Evolutionary conservation across 1,139 yeast genomes (phyloP).

Genomic region (Arxiozyma bovina): DNA sequence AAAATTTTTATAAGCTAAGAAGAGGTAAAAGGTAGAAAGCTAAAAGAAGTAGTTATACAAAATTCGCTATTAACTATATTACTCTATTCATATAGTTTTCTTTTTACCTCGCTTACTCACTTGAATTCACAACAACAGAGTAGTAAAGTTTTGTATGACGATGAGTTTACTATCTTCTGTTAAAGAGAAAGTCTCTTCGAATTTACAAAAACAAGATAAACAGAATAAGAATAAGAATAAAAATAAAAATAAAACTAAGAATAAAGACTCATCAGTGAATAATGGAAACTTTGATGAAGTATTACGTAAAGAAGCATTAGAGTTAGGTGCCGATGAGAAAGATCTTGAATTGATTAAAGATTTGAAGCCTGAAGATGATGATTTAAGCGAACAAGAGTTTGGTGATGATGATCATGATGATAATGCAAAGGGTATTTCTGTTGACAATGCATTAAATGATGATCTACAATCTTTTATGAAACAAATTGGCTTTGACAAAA

Average conservation of each 20-base stretch:
- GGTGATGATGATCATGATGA: slow-evolving; percentile 33
- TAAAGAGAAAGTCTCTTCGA: slow-evolving; percentile 46
- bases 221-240: slow-evolving; percentile 15
- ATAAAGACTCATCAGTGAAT: slow-evolving; percentile 8
- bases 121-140: not conserved
- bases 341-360: slow-evolving; percentile 50
- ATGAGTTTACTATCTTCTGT: slow-evolving; percentile 34
- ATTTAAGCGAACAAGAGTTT: slow-evolving; percentile 58
- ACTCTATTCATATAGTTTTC: too few species aligned
- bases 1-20: not conserved
- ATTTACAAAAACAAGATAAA: slow-evolving; percentile 26
- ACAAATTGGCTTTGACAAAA: slow-evolving; percentile 50
- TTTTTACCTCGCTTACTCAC: too few species aligned
- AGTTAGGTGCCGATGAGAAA: slow-evolving; percentile 65
- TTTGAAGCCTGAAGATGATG: slow-evolving; percentile 48
- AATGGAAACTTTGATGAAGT: slow-evolving; percentile 31
- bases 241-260: slow-evolving; percentile 11
- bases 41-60: too few species aligned
- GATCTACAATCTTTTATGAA: slow-evolving; percentile 63
- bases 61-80: too few species aligned
- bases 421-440: slow-evolving; percentile 33
- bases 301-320: slow-evolving; percentile 60
- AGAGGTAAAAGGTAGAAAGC: too few species aligned
- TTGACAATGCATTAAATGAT: slow-evolving; percentile 42
- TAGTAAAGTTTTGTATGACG: not conserved